Evolutionary conservation across 306 rosid genomes (phyloP).

Genomic region (Aeschynomene evenia): DNA sequence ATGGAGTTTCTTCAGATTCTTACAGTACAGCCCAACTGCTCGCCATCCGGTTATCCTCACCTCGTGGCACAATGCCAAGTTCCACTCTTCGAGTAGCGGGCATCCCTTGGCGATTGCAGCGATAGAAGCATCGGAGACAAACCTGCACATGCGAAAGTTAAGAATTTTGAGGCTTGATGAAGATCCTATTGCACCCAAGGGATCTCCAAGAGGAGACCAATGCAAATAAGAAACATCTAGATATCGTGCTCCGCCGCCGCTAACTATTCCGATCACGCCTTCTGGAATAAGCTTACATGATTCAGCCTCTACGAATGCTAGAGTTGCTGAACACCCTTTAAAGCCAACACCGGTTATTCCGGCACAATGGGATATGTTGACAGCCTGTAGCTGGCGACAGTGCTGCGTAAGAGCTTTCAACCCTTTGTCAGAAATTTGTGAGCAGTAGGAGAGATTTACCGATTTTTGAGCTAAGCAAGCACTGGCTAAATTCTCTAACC

Average conservation of each 20-base stretch:
- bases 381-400: slow-evolving; percentile 47
- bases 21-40: slow-evolving; percentile 49
- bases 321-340: slow-evolving; percentile 52
- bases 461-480: slow-evolving; percentile 47
- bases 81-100: slow-evolving; percentile 60
- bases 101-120: slow-evolving; percentile 52
- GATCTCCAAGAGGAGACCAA: slow-evolving; percentile 38
- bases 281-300: slow-evolving; percentile 46
- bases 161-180: slow-evolving; percentile 49
- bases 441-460: slow-evolving; percentile 53
- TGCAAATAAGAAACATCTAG: slow-evolving; percentile 41
- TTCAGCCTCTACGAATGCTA: slow-evolving; percentile 54
- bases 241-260: slow-evolving; percentile 57
- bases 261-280: slow-evolving; percentile 50
- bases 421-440: slow-evolving; percentile 51
- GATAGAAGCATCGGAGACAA: slow-evolving; percentile 40
- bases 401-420: slow-evolving; percentile 41
- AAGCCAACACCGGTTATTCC: slow-evolving; percentile 49
- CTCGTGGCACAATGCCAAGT: slow-evolving; percentile 60
- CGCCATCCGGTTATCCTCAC: slow-evolving; percentile 53
- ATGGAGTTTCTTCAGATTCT: slow-evolving; percentile 51
- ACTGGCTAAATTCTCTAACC: slow-evolving; percentile 43
- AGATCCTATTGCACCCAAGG: slow-evolving; percentile 42
- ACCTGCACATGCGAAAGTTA: slow-evolving; percentile 52
- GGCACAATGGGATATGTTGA: slow-evolving; percentile 49